phyloP scores from a whole-genome alignment of 1,139 yeast species.

The Saccharomyces hybrid region DNA sequence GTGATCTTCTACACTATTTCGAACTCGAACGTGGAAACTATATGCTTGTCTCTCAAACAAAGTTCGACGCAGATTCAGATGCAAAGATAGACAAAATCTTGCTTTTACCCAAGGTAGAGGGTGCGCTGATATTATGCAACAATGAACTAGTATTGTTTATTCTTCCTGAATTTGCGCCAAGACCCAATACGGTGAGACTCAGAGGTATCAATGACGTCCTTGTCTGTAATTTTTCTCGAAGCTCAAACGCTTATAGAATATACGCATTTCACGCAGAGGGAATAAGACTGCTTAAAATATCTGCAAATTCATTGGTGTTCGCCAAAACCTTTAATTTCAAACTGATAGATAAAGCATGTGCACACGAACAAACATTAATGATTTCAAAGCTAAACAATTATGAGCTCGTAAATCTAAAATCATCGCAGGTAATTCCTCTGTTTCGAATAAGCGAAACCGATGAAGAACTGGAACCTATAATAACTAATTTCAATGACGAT shows the following conservation, averaged over 20 bases:
- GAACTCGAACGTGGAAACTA: conserved; percentile 55
- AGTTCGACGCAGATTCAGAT: conserved; percentile 35
- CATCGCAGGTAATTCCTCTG: conserved; percentile 54
- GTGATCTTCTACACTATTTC: conserved; percentile 68
- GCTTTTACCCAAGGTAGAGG: conserved; percentile 49
- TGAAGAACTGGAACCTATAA: conserved; percentile 35
- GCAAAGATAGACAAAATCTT: conserved; percentile 50
- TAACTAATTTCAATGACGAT: conserved; percentile 20
- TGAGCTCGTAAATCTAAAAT: conserved; percentile 60
- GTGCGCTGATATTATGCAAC: conserved; percentile 53
- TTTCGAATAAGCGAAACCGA: conserved; percentile 36
- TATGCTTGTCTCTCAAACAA: conserved; percentile 48
- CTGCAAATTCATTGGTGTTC: conserved; percentile 44
- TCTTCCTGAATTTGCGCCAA: conserved; percentile 74
- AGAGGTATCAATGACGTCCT: conserved; percentile 48
- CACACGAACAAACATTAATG: conserved; percentile 45
- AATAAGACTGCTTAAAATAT: conserved; percentile 53
- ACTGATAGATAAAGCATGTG: conserved; percentile 45
- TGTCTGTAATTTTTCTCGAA: conserved; percentile 30
- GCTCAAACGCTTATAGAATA: conserved; percentile 36
- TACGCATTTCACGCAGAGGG: conserved; percentile 52
- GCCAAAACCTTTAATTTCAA: conserved; percentile 49
- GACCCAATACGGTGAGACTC: conserved; percentile 55
- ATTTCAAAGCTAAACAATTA: conserved; percentile 60
- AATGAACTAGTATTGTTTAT: conserved; percentile 51